Conservation (phyloP, 345 rosid species). For the Bruguiera sexangula region DNA sequence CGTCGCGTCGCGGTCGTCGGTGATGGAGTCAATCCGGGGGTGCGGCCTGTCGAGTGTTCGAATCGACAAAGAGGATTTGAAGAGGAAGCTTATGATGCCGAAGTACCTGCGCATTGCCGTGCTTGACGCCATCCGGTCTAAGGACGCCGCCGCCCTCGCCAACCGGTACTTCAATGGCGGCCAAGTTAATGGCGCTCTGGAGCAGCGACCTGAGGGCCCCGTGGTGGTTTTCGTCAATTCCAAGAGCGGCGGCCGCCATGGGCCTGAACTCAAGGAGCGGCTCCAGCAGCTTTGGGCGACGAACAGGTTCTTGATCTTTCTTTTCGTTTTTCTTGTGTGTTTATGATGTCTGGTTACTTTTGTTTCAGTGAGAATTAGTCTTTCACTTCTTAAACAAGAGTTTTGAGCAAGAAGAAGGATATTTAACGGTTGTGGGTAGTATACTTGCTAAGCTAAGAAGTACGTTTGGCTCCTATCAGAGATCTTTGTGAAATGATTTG, state of each 20-base stretch:
- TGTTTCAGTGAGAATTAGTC: background rate
- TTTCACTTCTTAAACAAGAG: too few species aligned
- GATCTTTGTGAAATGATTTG: too few species aligned
- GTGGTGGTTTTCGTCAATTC: slow-evolving; percentile 77
- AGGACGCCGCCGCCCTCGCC: slow-evolving; percentile 36
- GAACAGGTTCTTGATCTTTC: slow-evolving; percentile 58
- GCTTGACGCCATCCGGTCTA: slow-evolving; percentile 46
- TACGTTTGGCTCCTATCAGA: too few species aligned
- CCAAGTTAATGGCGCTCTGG: background rate
- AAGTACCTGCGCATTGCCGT: slow-evolving; percentile 69
- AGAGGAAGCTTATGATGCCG: slow-evolving; percentile 53
- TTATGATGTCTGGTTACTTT: background rate
- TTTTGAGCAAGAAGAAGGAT: too few species aligned
- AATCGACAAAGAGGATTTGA: slow-evolving; percentile 65
- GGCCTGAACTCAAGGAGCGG: slow-evolving; percentile 62
- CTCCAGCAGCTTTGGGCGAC: slow-evolving; percentile 69
- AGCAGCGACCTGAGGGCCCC: slow-evolving; percentile 58
- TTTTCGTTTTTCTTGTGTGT: background rate
- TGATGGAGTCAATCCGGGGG: slow-evolving; percentile 58
- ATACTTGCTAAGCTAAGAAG: too few species aligned
- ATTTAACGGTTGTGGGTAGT: too few species aligned
- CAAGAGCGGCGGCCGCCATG: slow-evolving; percentile 82
- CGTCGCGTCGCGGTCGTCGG: slow-evolving; percentile 48
- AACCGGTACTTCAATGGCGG: slow-evolving; percentile 5
- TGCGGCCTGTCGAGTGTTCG: slow-evolving; percentile 58